Evolutionary conservation across 108 stramenopile genomes (phyloP).

Genomic region (Cylindrotheca fusiformis): DNA sequence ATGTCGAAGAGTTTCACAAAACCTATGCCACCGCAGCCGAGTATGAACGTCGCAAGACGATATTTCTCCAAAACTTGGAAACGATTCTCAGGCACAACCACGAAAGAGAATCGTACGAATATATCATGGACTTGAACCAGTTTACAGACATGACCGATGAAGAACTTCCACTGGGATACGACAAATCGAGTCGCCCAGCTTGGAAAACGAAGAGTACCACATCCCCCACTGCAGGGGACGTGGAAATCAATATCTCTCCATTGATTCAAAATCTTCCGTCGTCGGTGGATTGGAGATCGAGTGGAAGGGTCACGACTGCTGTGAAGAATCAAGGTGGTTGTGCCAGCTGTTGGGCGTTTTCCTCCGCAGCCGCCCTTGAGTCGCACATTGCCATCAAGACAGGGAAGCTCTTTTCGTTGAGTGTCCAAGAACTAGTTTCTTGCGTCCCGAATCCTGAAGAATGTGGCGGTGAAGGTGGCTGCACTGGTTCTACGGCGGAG

Average conservation of each 20-base stretch:
- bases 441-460: constrained; percentile 75
- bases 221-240: neutral
- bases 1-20: constrained; percentile 47
- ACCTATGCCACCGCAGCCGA: constrained; percentile 42
- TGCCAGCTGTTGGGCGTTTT: constrained; percentile 89
- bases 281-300: constrained; percentile 77
- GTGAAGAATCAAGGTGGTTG: constrained; percentile 84
- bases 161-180: constrained; percentile 61
- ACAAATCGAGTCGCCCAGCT: constrained; percentile 30
- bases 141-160: constrained; percentile 52
- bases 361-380: constrained; percentile 68
- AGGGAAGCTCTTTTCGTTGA: constrained; percentile 53
- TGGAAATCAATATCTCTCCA: no score
- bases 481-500: constrained; percentile 64
- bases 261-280: constrained; percentile 46
- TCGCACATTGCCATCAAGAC: constrained; percentile 75
- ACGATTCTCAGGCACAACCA: constrained; percentile 57
- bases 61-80: constrained; percentile 51
- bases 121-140: constrained; percentile 58
- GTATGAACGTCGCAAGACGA: constrained; percentile 33
- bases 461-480: constrained; percentile 85
- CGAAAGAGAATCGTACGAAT: constrained; percentile 20
- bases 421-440: constrained; percentile 70
- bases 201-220: neutral
- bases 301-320: constrained; percentile 54